Base-by-base conservation (phyloP, 2,329 filamentous ascomycete genomes). In the Dothistroma pini region DNA sequence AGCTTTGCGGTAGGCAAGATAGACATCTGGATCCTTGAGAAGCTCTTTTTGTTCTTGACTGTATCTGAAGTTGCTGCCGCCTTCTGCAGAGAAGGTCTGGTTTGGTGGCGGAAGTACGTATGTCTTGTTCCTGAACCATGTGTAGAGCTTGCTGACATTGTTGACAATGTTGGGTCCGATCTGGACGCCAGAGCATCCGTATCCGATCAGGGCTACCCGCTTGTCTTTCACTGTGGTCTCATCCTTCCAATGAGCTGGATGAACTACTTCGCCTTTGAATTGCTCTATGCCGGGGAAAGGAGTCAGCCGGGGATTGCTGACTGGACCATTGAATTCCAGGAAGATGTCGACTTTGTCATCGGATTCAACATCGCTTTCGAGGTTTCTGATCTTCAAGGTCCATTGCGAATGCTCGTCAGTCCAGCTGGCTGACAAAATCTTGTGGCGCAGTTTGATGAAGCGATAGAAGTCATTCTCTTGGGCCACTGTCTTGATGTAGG, bases 31-130 rank as follows among this genome's bases (percentile, higher is more conserved):
- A 47, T 67, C 66, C n/a, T 60, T 52, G 22, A 68, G 61, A 2
- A 67, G 47, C 41, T 62, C 60, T 51, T 66, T 85, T 54, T 88
- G 79, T 71, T 96, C 73, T 3, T 67, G 49, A 16, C 68, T 91
- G 35, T 83, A 68, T 56, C 63, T 65, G 63, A 68, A 68, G 58
- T 68, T 68, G 16, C 57, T 59, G n/a, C 66, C 66, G 12, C 54
- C 63, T n/a, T 56, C 11, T 14, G 57, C 66, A 10, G 63, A 62
- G 57, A 63, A 68, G 4, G 57, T 31, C 53, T 63, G 62, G 25
- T 65, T 66, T 11, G 64, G 66, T 21, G 65, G 63, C 16, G 62
- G 66, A 12, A 63, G 48, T 14, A 68, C 61, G 41, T 63, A 68
- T 3, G 63, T 68, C 54, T 63, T 66, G 55, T 65, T 68, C 8